A percentile compares a stretch with the other conserved stretches of the same genome.
phyloP scores from a whole-genome alignment of 805 yeast species.

The Vanderwaltozyma yarrowii region DNA sequence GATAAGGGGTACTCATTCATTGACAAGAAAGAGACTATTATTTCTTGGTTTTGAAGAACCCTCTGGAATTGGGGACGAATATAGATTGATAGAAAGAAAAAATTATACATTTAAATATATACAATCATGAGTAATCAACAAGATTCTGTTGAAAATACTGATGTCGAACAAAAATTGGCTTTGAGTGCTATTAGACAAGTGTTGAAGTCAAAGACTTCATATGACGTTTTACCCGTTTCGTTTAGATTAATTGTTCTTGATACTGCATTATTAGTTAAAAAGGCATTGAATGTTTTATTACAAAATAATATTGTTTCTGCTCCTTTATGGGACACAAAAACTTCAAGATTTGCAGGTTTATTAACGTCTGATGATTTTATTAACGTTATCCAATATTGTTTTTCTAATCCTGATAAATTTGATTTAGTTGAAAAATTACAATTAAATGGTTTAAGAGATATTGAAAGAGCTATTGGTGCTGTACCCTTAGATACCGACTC shows the following conservation, averaged over 20 bases:
- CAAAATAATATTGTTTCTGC: slow-evolving; percentile 95
- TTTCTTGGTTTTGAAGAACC: no score
- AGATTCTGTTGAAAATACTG: not conserved
- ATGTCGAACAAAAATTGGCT: slow-evolving; percentile 56
- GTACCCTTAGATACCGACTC: slow-evolving; percentile 77
- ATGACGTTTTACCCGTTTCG: slow-evolving; percentile 93
- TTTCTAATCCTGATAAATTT: slow-evolving; percentile 78
- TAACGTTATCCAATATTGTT: slow-evolving; percentile 89
- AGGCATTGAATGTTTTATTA: slow-evolving; percentile 76
- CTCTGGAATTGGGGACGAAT: no score
- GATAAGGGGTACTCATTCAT: no score
- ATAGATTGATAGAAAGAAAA: no score
- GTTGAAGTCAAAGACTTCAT: slow-evolving; percentile 82
- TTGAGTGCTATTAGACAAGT: slow-evolving; percentile 75
- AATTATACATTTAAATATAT: no score
- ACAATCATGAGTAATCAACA: not conserved
- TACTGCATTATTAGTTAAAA: slow-evolving; percentile 80
- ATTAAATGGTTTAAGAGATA: slow-evolving; percentile 73
- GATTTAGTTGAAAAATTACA: slow-evolving; percentile 81
- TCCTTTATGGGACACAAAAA: slow-evolving; percentile 89
- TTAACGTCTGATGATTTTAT: slow-evolving; percentile 87
- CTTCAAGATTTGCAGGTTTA: slow-evolving; percentile 87
- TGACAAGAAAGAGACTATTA: no score
- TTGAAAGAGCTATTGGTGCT: slow-evolving; percentile 80
- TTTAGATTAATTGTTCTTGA: slow-evolving; percentile 89